Conservation (phyloP, 805 yeast species). For the Kregervanrija pseudodelftensis region DNA sequence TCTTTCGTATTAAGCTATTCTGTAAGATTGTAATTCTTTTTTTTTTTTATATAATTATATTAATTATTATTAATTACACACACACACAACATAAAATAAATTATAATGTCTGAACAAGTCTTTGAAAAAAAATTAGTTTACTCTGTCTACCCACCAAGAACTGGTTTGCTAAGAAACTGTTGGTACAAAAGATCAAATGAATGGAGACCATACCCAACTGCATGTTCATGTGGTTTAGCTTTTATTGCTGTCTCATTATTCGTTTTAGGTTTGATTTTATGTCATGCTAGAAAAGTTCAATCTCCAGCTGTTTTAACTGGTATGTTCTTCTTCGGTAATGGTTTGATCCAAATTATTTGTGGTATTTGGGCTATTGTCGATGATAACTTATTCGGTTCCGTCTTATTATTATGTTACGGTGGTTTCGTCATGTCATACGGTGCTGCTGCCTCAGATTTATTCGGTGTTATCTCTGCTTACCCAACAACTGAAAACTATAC, state of each 20-base stretch:
- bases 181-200: conserved; percentile 32
- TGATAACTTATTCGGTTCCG: conserved; percentile 45
- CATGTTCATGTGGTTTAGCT: conserved; percentile 39
- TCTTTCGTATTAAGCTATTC: too few species aligned
- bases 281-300: conserved; percentile 34
- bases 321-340: conserved; percentile 37
- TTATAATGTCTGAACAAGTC: conserved; percentile 17
- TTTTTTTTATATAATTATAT: too few species aligned
- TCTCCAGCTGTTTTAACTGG: conserved; percentile 35
- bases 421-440: conserved; percentile 44
- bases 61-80: too few species aligned
- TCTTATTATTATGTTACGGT: conserved; percentile 41
- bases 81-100: background rate
- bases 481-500: conserved; percentile 26
- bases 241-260: conserved; percentile 36
- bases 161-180: conserved; percentile 31
- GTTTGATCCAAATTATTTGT: conserved; percentile 34
- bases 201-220: conserved; percentile 35
- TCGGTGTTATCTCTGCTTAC: conserved; percentile 37
- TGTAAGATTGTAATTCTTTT: too few species aligned
- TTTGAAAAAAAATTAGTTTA: conserved; percentile 10
- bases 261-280: conserved; percentile 32
- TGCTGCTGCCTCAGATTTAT: conserved; percentile 34
- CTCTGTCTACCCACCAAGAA: conserved; percentile 28
- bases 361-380: conserved; percentile 41